Percentiles rank a stretch among this genome's conserved stretches.
phyloP scores from a whole-genome alignment of 495 filamentous ascomycete genomes.

The Xylaria longipes region DNA sequence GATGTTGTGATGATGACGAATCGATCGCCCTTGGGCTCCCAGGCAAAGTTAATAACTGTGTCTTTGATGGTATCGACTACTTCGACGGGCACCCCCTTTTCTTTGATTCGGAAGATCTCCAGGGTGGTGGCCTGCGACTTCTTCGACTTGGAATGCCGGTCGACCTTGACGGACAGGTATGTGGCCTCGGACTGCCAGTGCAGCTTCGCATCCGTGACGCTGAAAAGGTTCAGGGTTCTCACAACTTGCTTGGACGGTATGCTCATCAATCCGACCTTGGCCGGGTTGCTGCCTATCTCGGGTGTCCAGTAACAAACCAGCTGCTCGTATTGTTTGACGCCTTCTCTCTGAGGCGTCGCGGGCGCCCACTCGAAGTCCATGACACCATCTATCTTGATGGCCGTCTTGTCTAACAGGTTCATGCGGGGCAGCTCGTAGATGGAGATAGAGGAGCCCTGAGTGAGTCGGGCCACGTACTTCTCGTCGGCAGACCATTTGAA shows the following conservation, averaged over 20 bases:
- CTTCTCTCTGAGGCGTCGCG: slow-evolving; percentile 75
- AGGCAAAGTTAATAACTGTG: slow-evolving; percentile 98
- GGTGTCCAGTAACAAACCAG: slow-evolving; percentile 98
- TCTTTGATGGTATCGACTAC: slow-evolving; percentile 97
- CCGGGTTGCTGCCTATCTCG: slow-evolving; percentile 97
- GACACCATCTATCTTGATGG: slow-evolving; percentile 93
- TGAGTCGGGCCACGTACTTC: slow-evolving; percentile 93
- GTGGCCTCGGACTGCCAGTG: slow-evolving; percentile 95
- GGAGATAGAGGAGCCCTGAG: slow-evolving; percentile 85
- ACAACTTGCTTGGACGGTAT: slow-evolving; percentile 93
- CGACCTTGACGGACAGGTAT: slow-evolving; percentile 97
- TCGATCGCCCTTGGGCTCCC: slow-evolving; percentile 96
- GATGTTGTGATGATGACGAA: slow-evolving; percentile 97
- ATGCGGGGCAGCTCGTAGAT: slow-evolving; percentile 94
- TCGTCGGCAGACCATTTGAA: slow-evolving; percentile 99
- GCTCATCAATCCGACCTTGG: slow-evolving; percentile 94
- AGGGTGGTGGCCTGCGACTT: slow-evolving; percentile 96
- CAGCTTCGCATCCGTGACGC: slow-evolving; percentile 94
- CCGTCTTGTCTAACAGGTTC: slow-evolving; percentile 85
- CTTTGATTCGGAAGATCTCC: slow-evolving; percentile 94
- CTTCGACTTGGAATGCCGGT: slow-evolving; percentile 98
- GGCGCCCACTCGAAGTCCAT: slow-evolving; percentile 99
- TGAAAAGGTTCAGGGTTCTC: slow-evolving; percentile 94
- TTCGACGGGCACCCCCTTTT: slow-evolving; percentile 97
- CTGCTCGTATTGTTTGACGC: slow-evolving; percentile 89